Percentiles rank a stretch among this genome's conserved stretches.
Evolutionary conservation across 1,284 basidiomycete genomes (phyloP).

Genomic region (Cutaneotrichosporon cavernicola): DNA sequence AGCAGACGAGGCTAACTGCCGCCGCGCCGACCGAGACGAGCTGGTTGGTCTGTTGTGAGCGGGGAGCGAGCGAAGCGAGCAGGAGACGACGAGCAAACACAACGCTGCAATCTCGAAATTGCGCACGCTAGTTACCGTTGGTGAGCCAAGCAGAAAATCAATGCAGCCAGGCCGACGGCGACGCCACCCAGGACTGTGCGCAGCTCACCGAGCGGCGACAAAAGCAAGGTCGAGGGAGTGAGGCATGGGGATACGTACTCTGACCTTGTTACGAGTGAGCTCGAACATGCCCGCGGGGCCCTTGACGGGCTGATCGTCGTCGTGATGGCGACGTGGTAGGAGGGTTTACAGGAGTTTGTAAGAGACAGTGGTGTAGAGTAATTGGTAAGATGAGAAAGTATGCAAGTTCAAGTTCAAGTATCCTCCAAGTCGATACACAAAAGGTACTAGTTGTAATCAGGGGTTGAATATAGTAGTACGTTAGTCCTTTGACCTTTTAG

Average conservation of each 20-base stretch:
- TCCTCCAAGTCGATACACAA: too few species aligned
- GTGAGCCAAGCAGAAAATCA: too few species aligned
- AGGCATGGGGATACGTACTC: constrained; percentile 9
- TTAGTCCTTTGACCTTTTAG: too few species aligned
- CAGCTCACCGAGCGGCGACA: background rate
- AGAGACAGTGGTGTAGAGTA: too few species aligned
- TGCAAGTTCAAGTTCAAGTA: too few species aligned
- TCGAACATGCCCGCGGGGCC: constrained; percentile 27
- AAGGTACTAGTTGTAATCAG: too few species aligned
- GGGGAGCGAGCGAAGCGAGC: too few species aligned
- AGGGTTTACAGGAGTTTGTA: background rate
- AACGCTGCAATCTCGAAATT: background rate
- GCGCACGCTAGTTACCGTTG: background rate
- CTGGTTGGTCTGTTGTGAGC: constrained; percentile 21
- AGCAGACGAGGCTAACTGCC: constrained; percentile 22
- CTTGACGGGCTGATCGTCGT: background rate
- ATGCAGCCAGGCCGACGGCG: background rate
- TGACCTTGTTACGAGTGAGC: constrained; percentile 62
- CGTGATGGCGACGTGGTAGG: background rate
- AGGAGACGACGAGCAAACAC: background rate
- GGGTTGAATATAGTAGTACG: too few species aligned
- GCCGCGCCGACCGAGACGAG: constrained; percentile 25
- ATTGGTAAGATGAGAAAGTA: background rate
- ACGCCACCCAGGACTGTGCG: background rate
- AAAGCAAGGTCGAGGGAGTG: background rate